Evolutionary conservation across 345 rosid genomes (phyloP).

Genomic region (Eutrema yunnanense): DNA sequence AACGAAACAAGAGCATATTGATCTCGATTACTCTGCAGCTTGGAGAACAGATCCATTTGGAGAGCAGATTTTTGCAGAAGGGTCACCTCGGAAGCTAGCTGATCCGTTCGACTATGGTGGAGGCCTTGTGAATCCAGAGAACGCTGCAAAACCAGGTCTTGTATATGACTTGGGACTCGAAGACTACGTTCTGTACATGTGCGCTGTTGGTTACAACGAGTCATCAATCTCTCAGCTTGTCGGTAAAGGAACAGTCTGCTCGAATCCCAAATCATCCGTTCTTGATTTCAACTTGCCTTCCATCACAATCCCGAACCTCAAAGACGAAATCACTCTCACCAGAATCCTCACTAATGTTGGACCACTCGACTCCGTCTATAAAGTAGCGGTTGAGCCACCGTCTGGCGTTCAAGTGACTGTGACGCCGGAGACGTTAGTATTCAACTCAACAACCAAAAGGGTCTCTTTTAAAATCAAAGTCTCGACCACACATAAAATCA

Average conservation of each 20-base stretch:
- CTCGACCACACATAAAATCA: constrained; percentile 22
- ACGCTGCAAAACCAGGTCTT: constrained; percentile 49
- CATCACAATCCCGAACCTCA: constrained; percentile 25
- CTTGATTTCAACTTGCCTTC: constrained; percentile 42
- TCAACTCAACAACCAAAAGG: constrained; percentile 9
- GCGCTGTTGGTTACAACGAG: constrained; percentile 37
- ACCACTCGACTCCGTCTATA: constrained; percentile 25
- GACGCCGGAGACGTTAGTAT: constrained; percentile 21
- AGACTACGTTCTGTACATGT: constrained; percentile 43
- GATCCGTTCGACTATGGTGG: constrained; percentile 53
- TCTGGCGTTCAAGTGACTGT: constrained; percentile 19
- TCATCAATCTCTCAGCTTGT: constrained; percentile 44
- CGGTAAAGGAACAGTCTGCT: constrained; percentile 27
- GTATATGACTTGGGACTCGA: constrained; percentile 41
- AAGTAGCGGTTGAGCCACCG: constrained; percentile 22
- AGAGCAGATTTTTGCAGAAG: constrained; percentile 34
- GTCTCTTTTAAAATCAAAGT: constrained; percentile 21
- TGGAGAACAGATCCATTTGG: too few species aligned
- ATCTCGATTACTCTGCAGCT: neutral
- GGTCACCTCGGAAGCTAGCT: constrained; percentile 26
- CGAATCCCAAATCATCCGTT: constrained; percentile 8
- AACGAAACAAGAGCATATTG: too few species aligned
- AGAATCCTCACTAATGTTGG: constrained; percentile 47
- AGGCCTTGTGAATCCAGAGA: constrained; percentile 50
- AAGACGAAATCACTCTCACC: constrained; percentile 9